phyloP scores from a whole-genome alignment of 805 yeast genomes.

The Candida maris region DNA sequence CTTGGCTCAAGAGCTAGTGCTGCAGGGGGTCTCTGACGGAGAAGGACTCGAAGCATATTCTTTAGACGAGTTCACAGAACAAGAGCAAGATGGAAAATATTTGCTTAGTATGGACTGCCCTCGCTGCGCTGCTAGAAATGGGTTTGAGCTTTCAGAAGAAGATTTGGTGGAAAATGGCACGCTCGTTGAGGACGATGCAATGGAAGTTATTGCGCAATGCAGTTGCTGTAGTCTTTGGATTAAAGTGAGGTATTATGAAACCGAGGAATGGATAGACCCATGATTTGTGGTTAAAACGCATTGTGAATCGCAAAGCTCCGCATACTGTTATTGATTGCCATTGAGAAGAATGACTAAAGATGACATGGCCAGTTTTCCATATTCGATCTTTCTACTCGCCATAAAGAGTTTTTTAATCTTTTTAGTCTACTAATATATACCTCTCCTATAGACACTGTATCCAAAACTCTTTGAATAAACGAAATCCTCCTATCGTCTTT shows the following conservation, averaged over 20 bases:
- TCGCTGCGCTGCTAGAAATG: constrained; percentile 49
- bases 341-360: too few relatives aligned
- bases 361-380: too few relatives aligned
- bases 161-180: constrained; percentile 56
- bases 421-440: too few relatives aligned
- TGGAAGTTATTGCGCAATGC: constrained; percentile 75
- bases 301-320: too few relatives aligned
- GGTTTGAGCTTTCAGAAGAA: constrained; percentile 57
- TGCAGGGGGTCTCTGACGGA: constrained; percentile 45
- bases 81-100: constrained; percentile 31
- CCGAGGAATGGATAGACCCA: constrained; percentile 15
- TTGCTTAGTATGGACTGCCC: constrained; percentile 61
- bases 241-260: constrained; percentile 63
- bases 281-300: too few relatives aligned
- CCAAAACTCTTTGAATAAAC: too few relatives aligned
- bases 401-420: too few relatives aligned
- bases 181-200: constrained; percentile 35
- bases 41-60: constrained; percentile 69
- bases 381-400: too few relatives aligned
- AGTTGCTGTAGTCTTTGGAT: constrained; percentile 83
- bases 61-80: constrained; percentile 52
- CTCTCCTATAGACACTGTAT: too few relatives aligned
- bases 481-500: too few relatives aligned
- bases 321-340: too few relatives aligned
- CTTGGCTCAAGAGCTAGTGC: constrained; percentile 32